These are phyloP conservation scores for Leishmania major DNA, from an alignment of 208 protist species.

Conservation along the genomic window DNA sequence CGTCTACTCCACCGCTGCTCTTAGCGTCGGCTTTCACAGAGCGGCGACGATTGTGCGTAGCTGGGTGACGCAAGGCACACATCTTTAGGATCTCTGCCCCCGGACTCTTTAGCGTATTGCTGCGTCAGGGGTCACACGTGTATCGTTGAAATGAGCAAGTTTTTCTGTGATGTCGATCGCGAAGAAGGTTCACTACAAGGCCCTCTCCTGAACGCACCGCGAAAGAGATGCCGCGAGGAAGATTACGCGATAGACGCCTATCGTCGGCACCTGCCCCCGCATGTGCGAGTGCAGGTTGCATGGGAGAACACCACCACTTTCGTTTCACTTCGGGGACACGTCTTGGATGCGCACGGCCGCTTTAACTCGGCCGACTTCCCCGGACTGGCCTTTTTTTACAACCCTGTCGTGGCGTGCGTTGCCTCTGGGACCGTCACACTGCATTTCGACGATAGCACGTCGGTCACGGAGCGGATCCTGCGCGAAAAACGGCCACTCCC, in stretches of 20 bases:
- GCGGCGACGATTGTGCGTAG: background rate
- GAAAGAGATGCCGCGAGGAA: constrained; percentile 22
- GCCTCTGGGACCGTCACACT: constrained; percentile 23
- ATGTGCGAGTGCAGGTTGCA: constrained; percentile 19
- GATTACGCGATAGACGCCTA: background rate
- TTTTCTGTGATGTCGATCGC: background rate
- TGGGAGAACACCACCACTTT: constrained; percentile 1
- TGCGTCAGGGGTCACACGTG: background rate
- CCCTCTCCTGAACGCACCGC: background rate
- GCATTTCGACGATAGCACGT: background rate
- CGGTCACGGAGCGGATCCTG: constrained; percentile 1
- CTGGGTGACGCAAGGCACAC: background rate
- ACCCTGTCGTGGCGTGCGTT: constrained; percentile 24
- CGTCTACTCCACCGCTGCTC: background rate
- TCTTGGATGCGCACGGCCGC: constrained; percentile 41
- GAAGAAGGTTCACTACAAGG: background rate
- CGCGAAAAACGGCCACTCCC: constrained; percentile 13
- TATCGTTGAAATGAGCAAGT: constrained; percentile 15
- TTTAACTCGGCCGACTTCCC: constrained; percentile 45
- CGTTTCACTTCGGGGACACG: constrained; percentile 30
- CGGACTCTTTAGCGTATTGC: background rate
- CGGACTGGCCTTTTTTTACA: constrained; percentile 52
- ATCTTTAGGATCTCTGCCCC: background rate
- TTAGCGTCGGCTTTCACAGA: background rate
- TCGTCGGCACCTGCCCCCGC: constrained; percentile 10